Percentiles rank a stretch among this genome's conserved stretches.
Conservation (phyloP, 1,284 basidiomycete genomes). For the Phylloporus sp. region DNA sequence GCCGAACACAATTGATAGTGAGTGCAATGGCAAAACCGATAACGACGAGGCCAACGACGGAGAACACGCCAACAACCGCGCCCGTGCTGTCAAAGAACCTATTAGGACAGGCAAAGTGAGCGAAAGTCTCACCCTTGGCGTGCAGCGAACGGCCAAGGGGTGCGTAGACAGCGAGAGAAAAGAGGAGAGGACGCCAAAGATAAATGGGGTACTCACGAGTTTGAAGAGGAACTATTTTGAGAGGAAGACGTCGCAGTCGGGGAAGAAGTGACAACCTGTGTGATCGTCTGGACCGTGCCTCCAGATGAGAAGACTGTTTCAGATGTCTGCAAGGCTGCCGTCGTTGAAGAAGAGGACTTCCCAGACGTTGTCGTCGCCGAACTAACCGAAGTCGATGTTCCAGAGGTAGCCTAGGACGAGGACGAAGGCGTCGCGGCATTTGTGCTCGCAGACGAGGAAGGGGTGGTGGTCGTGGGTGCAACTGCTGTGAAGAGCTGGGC, state of each 20-base stretch:
- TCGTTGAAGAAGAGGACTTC: conserved; percentile 2
- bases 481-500: too few species aligned
- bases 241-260: conserved; percentile 5
- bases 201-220: conserved; percentile 34
- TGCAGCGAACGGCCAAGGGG: not conserved
- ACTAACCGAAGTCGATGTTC: conserved; percentile 12
- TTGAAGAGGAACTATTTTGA: conserved; percentile 13
- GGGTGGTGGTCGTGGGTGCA: too few species aligned
- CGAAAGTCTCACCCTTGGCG: not conserved
- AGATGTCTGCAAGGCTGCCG: not conserved
- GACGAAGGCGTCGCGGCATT: too few species aligned
- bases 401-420: conserved; percentile 19
- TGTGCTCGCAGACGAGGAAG: too few species aligned
- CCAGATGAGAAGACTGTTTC: conserved; percentile 24
- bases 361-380: conserved; percentile 18
- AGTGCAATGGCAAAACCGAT: conserved; percentile 59
- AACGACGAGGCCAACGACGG: conserved; percentile 69
- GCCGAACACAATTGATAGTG: conserved; percentile 60
- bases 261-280: conserved; percentile 16
- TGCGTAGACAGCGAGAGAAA: not conserved
- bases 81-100: conserved; percentile 78
- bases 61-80: conserved; percentile 74
- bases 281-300: conserved; percentile 10
- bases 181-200: not conserved
- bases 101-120: conserved; percentile 18